These are phyloP conservation scores for Saccharomyces hybrid DNA, from an alignment of 1,139 yeast species.

Conservation along the genomic window DNA sequence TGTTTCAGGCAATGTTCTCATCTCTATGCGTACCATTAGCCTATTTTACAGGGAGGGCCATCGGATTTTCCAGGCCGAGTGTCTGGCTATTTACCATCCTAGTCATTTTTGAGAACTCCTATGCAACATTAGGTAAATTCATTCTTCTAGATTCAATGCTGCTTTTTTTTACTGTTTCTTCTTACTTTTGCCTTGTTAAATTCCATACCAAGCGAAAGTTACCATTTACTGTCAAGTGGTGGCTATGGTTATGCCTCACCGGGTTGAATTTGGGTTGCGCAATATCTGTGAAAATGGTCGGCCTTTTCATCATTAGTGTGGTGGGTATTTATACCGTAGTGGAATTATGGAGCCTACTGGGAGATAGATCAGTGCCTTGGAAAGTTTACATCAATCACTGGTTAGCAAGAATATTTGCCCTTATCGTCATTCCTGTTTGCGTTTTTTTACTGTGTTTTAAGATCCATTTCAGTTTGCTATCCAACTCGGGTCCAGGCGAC, in stretches of 20 bases:
- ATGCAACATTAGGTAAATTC: conserved; percentile 84
- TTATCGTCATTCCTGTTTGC: conserved; percentile 54
- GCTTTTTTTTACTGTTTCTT: conserved; percentile 80
- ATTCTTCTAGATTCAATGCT: conserved; percentile 95
- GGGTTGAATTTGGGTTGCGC: conserved; percentile 71
- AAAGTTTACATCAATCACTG: conserved; percentile 50
- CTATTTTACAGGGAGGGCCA: conserved; percentile 80
- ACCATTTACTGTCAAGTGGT: conserved; percentile 79
- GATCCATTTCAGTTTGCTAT: conserved; percentile 65
- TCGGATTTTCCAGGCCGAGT: conserved; percentile 70
- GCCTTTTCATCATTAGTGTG: conserved; percentile 64
- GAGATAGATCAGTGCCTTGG: conserved; percentile 48
- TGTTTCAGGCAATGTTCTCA: conserved; percentile 86
- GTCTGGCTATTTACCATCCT: conserved; percentile 85
- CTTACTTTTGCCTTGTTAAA: conserved; percentile 68
- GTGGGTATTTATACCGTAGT: conserved; percentile 71
- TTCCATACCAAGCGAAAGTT: conserved; percentile 65
- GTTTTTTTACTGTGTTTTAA: conserved; percentile 64
- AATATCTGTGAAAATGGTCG: conserved; percentile 79
- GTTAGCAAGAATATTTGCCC: conserved; percentile 54
- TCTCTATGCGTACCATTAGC: conserved; percentile 90
- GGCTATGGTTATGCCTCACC: conserved; percentile 83
- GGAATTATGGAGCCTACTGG: conserved; percentile 64
- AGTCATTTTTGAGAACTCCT: conserved; percentile 81
- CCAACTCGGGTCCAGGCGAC: conserved; percentile 87